These are phyloP conservation scores for Vaccinium vitisidaea DNA, from an alignment of 148 eudicot species.

Conservation along the genomic window DNA sequence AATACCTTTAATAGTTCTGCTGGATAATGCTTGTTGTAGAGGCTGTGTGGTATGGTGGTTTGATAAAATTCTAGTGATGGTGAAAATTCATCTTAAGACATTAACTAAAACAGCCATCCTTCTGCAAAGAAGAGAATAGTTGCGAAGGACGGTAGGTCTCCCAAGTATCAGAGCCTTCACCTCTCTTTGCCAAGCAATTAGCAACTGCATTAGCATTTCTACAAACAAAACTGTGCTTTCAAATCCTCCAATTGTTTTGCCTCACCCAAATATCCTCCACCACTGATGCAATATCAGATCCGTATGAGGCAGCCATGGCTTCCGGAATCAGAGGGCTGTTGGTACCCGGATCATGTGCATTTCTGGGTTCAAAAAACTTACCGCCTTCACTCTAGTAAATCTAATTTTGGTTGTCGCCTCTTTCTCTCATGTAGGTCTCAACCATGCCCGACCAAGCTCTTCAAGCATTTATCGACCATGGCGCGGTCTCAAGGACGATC, in stretches of 20 bases:
- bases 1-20: not conserved
- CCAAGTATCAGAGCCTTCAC: not conserved
- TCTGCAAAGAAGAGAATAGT: not conserved
- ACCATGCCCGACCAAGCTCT: conserved; percentile 99
- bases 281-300: not conserved
- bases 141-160: not conserved
- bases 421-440: conserved; percentile 60
- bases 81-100: not conserved
- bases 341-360: not conserved
- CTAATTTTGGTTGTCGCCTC: not conserved
- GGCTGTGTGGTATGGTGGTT: not conserved
- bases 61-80: not conserved
- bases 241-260: not conserved
- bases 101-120: not conserved
- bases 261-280: not conserved
- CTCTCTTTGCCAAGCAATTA: not conserved
- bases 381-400: not conserved
- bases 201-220: not conserved
- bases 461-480: conserved; percentile 83
- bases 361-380: not conserved
- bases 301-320: not conserved
- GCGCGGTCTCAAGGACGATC: conserved; percentile 82
- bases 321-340: not conserved
- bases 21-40: not conserved
- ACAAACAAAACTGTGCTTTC: not conserved